These are phyloP conservation scores for Naganishia vaughanmartiniae DNA, from an alignment of 768 basidiomycete species.

Conservation along the genomic window DNA sequence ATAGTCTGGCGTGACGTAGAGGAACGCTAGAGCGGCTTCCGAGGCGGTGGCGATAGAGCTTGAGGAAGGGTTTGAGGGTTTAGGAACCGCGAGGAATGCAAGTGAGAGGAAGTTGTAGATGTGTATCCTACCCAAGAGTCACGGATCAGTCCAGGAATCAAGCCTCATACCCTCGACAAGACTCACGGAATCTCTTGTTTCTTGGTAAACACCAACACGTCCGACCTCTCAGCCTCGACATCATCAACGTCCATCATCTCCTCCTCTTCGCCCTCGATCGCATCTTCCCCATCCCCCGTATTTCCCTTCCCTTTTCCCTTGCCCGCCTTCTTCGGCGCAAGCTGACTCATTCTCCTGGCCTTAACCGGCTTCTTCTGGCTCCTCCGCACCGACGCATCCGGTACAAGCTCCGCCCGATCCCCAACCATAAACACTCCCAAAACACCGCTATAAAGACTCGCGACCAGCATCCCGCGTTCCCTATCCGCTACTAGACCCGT, in stretches of 20 bases:
- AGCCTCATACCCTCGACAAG: constrained; percentile 14
- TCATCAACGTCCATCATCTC: constrained; percentile 42
- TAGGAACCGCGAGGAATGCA: constrained; percentile 38
- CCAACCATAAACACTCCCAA: constrained; percentile 40
- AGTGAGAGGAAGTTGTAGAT: constrained; percentile 49
- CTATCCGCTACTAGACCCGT: constrained; percentile 38
- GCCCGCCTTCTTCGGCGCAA: constrained; percentile 39
- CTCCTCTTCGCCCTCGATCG: constrained; percentile 30
- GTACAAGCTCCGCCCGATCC: background rate
- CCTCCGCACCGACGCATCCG: background rate
- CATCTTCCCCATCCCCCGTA: constrained; percentile 23
- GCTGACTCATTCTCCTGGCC: background rate
- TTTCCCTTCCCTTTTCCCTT: constrained; percentile 41
- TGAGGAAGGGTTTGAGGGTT: constrained; percentile 22
- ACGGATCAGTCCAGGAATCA: constrained; percentile 38
- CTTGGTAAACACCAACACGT: constrained; percentile 29
- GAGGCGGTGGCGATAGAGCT: constrained; percentile 37
- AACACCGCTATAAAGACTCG: constrained; percentile 48
- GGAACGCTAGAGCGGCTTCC: constrained; percentile 38
- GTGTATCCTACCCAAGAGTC: constrained; percentile 38
- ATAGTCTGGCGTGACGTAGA: constrained; percentile 39
- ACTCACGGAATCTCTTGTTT: constrained; percentile 31
- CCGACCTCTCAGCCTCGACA: constrained; percentile 36
- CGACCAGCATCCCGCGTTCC: constrained; percentile 40
- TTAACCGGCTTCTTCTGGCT: constrained; percentile 21